These are phyloP conservation scores for Pelargonium fulgidum DNA, from an alignment of 441 rosid species.

Conservation along the genomic window DNA sequence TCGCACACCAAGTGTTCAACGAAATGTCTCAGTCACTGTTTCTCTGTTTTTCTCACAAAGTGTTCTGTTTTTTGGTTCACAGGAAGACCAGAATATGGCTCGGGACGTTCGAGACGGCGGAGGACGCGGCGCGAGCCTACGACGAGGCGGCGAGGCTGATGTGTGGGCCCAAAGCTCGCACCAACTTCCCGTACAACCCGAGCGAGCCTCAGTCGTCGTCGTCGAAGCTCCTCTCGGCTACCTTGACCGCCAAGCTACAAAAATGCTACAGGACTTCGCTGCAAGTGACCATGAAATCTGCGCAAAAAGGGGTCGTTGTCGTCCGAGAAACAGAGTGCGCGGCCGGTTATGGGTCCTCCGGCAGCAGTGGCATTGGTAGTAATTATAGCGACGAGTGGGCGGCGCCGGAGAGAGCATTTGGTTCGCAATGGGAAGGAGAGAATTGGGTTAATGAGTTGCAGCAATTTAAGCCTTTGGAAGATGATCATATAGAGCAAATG, in stretches of 20 bases:
- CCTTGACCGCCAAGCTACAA: constrained; percentile 81
- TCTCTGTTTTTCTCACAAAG: not conserved
- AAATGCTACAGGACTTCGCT: constrained; percentile 87
- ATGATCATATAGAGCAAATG: constrained; percentile 92
- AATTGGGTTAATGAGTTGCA: constrained; percentile 22
- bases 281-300: constrained; percentile 49
- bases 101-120: constrained; percentile 96
- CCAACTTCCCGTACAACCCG: constrained; percentile 85
- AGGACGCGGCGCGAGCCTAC: constrained; percentile 88
- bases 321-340: not conserved
- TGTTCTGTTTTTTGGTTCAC: constrained; percentile 15
- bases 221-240: constrained; percentile 83
- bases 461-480: constrained; percentile 60
- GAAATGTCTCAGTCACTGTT: not conserved
- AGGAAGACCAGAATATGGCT: constrained; percentile 98
- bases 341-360: not conserved
- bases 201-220: constrained; percentile 57
- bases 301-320: not conserved
- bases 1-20: not conserved
- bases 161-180: constrained; percentile 88
- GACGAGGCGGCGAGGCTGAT: constrained; percentile 95
- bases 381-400: not conserved
- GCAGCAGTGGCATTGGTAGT: constrained; percentile 10
- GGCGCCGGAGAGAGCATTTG: not conserved
- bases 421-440: constrained; percentile 13